Percentiles rank a stretch among this genome's conserved stretches.
Conservation (phyloP, 164 flowering plant genomes). For the Annona cherimola region DNA sequence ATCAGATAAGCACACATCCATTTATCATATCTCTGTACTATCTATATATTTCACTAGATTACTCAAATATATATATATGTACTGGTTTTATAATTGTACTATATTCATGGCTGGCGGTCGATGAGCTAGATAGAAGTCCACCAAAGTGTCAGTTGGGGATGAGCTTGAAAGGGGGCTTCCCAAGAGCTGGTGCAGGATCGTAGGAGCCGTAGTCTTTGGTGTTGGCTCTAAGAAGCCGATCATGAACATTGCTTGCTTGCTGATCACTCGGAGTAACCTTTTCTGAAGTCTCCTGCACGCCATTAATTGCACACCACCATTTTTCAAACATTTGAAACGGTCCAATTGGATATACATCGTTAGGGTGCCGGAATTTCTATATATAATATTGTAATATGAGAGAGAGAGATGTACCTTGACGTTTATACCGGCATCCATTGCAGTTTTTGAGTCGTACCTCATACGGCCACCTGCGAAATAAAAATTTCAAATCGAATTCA, state of each 20-base stretch:
- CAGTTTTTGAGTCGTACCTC: slow-evolving; percentile 5
- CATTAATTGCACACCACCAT: too few relatives aligned
- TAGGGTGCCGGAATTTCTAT: neutral
- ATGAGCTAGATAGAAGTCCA: neutral
- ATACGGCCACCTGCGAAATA: slow-evolving; percentile 30
- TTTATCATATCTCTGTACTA: neutral
- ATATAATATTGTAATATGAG: neutral
- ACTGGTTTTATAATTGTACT: neutral
- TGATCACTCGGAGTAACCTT: slow-evolving; percentile 12
- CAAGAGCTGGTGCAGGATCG: slow-evolving; percentile 71
- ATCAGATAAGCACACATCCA: neutral
- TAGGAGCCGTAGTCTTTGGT: slow-evolving; percentile 68
- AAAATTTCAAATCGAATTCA: neutral
- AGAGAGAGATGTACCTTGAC: slow-evolving; percentile 15
- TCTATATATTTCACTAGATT: neutral
- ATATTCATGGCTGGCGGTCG: neutral
- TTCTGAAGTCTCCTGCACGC: slow-evolving; percentile 15
- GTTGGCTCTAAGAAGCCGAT: slow-evolving; percentile 55
- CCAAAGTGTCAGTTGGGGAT: slow-evolving; percentile 55
- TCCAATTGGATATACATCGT: neutral
- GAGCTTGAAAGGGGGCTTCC: slow-evolving; percentile 85
- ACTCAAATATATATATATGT: neutral
- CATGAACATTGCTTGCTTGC: slow-evolving; percentile 14
- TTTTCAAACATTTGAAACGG: neutral
- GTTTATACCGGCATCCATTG: slow-evolving; percentile 10